Evolutionary conservation across 176 grass and related monocot species (phyloP).

Genomic region (Tillandsia fasciculata): DNA sequence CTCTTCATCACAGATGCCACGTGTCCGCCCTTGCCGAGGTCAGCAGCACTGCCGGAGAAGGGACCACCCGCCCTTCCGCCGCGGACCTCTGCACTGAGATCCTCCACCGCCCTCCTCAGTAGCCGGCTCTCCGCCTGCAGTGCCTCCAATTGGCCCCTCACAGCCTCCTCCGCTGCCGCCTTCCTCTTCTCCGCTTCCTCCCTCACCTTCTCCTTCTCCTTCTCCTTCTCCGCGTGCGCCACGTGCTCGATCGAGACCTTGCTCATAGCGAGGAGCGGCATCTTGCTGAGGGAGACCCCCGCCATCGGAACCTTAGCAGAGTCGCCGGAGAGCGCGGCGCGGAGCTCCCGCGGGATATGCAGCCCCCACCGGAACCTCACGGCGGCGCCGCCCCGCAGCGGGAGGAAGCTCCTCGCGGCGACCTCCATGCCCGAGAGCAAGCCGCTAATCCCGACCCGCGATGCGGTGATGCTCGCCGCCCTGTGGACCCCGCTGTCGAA

Average conservation of each 20-base stretch:
- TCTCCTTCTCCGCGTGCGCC: background rate
- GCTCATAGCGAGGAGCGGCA: conserved; percentile 15
- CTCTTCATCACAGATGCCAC: background rate
- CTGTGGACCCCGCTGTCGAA: background rate
- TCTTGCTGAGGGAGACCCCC: conserved; percentile 1
- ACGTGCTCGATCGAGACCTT: conserved; percentile 13
- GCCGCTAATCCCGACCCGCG: background rate
- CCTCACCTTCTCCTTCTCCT: background rate
- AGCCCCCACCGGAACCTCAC: conserved; percentile 16
- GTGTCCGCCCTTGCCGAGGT: background rate
- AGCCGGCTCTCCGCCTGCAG: background rate
- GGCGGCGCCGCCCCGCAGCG: conserved; percentile 10
- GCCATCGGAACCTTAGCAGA: background rate
- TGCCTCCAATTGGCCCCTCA: background rate
- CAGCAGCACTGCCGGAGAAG: background rate
- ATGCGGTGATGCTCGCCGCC: background rate
- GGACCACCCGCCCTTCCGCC: background rate
- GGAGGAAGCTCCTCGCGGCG: conserved; percentile 11
- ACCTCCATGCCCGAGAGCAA: conserved; percentile 11
- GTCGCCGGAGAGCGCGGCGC: background rate
- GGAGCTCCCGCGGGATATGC: conserved; percentile 5
- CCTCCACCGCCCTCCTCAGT: conserved; percentile 2
- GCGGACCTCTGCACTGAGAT: conserved; percentile 5
- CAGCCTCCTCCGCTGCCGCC: background rate
- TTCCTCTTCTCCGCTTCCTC: background rate